Evolutionary conservation across 495 filamentous ascomycete genomes (phyloP), one percentile per base, ranked within the genome.

Genomic region (Eremomyces bilateralis): DNA sequence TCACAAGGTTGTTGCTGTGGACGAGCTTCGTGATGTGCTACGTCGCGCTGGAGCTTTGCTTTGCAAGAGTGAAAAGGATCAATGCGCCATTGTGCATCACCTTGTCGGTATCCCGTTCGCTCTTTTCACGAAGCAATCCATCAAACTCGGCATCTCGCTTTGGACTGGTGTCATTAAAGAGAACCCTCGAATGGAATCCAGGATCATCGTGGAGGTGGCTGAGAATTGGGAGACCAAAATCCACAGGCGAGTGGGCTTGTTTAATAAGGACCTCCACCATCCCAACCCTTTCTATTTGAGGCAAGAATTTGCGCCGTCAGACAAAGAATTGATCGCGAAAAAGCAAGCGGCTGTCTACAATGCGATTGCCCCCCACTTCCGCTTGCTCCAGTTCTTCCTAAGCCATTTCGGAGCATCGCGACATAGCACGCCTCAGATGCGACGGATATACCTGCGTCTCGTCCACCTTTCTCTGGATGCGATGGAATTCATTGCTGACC

Each of bases 121-220:
- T 20, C 67, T 88, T 16, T 95, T 99, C 51, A 84, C 76, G 3
- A 92, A 90, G 53, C 80, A 91, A 49, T 79, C 80, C 12, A 88
- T 99, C 49, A 90, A 92, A 45, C 70, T 93, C 5, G 90, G 90
- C 13, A 74, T 95, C 20, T 92, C 84, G 13, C 64, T 95, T 5
- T 99, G 90, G 90, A 67, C 92, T 29, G 82, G 84, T 19, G 76
- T 94, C 4, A 94, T 95, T 43, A 84, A 95, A 49, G 90, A 95
- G 47, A 95, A 93, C 47, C 83, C 85, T 12, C 64, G 63, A 31
- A 69, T 91, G 56, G 80, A 93, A 48, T 61, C 84, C 1, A 73
- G 78, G 30, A 67, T 99, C 31, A 49, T 95, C 16, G 67, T 67
- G 29, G 80, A 90, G 46, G 73, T 95, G 39, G 74, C 76, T 2